phyloP scores from a whole-genome alignment of 2,329 filamentous ascomycete genomes.

The Penicillium sumatraense region DNA sequence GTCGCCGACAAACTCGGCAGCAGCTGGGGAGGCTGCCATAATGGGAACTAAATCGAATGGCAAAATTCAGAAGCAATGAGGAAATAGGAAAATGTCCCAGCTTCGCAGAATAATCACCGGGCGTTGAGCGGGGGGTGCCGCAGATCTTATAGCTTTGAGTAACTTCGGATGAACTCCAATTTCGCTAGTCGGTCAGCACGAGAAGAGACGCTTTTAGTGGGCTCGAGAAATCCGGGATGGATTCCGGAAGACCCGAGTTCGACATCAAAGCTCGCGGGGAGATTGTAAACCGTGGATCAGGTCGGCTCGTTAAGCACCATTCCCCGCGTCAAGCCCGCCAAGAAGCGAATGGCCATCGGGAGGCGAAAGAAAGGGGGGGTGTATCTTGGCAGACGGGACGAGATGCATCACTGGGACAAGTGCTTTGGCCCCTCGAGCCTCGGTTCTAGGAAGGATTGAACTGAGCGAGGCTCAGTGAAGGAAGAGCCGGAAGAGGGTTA shows the following conservation, averaged over 20 bases:
- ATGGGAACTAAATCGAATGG: not conserved
- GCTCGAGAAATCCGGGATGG: not conserved
- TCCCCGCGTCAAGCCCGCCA: not conserved
- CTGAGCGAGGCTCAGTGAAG: not conserved
- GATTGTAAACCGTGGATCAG: not conserved
- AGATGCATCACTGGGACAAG: not conserved
- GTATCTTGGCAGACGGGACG: not conserved
- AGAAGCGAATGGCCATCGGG: not conserved
- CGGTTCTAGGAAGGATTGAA: not conserved
- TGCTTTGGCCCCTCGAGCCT: not conserved
- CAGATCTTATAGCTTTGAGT: not conserved
- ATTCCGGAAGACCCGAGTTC: not conserved
- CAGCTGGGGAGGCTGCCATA: constrained; percentile 12
- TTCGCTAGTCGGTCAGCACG: not conserved
- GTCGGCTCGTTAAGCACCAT: not conserved
- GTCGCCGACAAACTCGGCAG: constrained; percentile 19
- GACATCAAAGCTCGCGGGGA: constrained; percentile 11
- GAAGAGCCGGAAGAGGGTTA: too few relatives aligned
- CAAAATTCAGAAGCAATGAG: not conserved
- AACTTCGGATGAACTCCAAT: not conserved
- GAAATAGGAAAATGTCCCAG: not conserved
- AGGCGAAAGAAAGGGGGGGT: constrained; percentile 1
- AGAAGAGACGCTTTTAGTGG: constrained; percentile 5
- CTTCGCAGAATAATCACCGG: not conserved
- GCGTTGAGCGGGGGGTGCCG: not conserved